Evolutionary conservation across 192 early-diverging fungal species (phyloP).

Genomic region (Obelidium mucronatum): DNA sequence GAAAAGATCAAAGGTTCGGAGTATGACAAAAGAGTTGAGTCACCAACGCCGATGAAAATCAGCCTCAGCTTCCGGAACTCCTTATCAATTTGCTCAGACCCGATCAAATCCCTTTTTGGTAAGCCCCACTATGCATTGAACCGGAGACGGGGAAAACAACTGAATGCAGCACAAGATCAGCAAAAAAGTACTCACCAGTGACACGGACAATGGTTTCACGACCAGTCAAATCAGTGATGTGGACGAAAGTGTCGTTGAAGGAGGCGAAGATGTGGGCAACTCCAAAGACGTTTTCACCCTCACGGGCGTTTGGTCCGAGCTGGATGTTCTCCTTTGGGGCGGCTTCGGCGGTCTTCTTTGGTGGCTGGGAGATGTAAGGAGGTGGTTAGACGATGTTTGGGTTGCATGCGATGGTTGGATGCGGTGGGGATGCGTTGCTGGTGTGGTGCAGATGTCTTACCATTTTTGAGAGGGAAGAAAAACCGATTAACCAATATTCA

Average conservation of each 20-base stretch:
- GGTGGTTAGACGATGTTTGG: background rate
- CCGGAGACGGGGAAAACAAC: too few species aligned
- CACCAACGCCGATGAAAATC: too few species aligned
- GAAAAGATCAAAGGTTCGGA: background rate
- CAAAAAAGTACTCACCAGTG: slow-evolving; percentile 87
- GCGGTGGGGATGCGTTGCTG: background rate
- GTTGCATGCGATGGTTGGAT: background rate
- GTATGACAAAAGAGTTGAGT: too few species aligned
- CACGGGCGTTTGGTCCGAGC: slow-evolving; percentile 96
- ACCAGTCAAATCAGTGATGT: slow-evolving; percentile 99
- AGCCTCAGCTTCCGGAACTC: too few species aligned
- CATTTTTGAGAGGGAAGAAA: background rate
- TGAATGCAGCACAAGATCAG: too few species aligned
- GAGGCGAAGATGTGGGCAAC: slow-evolving; percentile 99
- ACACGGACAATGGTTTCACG: slow-evolving; percentile 99
- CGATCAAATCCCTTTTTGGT: too few species aligned
- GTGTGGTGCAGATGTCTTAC: background rate
- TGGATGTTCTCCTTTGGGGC: slow-evolving; percentile 86
- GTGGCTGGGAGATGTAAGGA: slow-evolving; percentile 37
- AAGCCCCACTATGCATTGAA: too few species aligned
- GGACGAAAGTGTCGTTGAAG: slow-evolving; percentile 99
- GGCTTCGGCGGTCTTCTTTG: slow-evolving; percentile 73
- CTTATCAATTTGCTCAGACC: too few species aligned
- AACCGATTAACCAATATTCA: too few species aligned
- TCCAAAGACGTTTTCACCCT: slow-evolving; percentile 98